phyloP scores from a whole-genome alignment of 2,329 filamentous ascomycete species.

The Didymella pomorum region DNA sequence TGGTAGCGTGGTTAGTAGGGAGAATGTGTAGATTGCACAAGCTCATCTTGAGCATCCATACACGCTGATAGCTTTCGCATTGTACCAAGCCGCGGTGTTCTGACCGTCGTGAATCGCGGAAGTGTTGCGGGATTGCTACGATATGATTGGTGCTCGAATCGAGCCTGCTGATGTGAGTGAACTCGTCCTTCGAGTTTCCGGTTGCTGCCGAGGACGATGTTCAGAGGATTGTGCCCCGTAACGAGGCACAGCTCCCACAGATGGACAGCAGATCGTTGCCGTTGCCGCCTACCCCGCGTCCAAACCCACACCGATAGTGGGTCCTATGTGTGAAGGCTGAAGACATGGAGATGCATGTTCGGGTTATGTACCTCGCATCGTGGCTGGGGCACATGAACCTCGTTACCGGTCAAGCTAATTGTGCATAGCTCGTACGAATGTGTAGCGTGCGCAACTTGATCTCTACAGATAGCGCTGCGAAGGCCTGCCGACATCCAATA shows the following conservation, averaged over 20 bases:
- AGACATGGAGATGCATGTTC: not conserved
- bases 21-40: not conserved
- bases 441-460: not conserved
- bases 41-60: not conserved
- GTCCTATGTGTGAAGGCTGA: not conserved
- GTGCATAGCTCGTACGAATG: not conserved
- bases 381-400: slow-evolving; percentile 1
- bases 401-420: not conserved
- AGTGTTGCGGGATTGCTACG: slow-evolving; percentile 11
- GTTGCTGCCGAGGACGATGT: not conserved
- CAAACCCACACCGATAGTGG: not conserved
- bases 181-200: not conserved
- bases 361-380: slow-evolving; percentile 7
- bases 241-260: slow-evolving; percentile 27
- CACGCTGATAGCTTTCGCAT: slow-evolving; percentile 3
- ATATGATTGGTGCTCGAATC: slow-evolving; percentile 20
- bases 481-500: not conserved
- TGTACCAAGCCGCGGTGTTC: slow-evolving; percentile 16
- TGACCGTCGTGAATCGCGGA: slow-evolving; percentile 7
- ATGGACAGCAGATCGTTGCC: slow-evolving; percentile 4
- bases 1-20: not conserved
- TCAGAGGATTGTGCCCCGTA: slow-evolving; percentile 24
- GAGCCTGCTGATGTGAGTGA: slow-evolving; percentile 1
- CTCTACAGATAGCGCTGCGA: not conserved
- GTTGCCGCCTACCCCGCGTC: slow-evolving; percentile 15